Base-by-base conservation (phyloP, 2,329 filamentous ascomycete genomes). In the Stylonectria norvegica region DNA sequence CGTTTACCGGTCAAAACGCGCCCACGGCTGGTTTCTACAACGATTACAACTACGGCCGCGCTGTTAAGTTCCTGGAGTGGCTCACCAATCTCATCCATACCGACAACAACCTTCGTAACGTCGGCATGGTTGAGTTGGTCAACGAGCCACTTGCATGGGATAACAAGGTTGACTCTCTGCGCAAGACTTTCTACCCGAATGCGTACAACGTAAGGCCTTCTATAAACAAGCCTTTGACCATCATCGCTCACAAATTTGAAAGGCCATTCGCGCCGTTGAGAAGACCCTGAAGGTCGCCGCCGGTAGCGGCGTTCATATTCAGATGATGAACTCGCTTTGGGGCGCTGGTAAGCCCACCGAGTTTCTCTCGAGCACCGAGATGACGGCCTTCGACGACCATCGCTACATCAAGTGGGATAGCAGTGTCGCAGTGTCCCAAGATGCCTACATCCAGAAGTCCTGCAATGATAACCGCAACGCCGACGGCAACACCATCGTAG, bases 341-440 rank as follows among this genome's bases (percentile, higher is more conserved):
- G 73, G 71, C n/a, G 70, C 75, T 3, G 76, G 76, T 7, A 67
- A 79, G 49, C 73, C 77, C 2, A 70, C 64, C 18, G 49, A 69
- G 36, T 65, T 62, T 38, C 60, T 80, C 9, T 53, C 61, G 10
- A 60, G 66, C 48, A 61, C 62, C 11, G 59, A 64, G 28, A 69
- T 66, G 52, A 65, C 71, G 4, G 70, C 71, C 14, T 82, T 73
- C 50, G 78, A 82, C 55, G 72, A 79, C 59, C 78, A 81, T 55
- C 69, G 74, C 20, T 82, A 81, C 57, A 59, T 79, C 30, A 80
- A 80, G 56, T 81, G 70, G 67, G 55, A 56, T n/a, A 45, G 43
- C 5, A 49, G 40, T 34, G 43, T 58, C 12, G 18, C 38, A 3
- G 69, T 69, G 49, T 50, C 42, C 1, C 45, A 67, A 23, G 49